These are phyloP conservation scores for Elsinoe necatrix DNA, from an alignment of 2,329 filamentous ascomycete genomes.

Conservation along the genomic window DNA sequence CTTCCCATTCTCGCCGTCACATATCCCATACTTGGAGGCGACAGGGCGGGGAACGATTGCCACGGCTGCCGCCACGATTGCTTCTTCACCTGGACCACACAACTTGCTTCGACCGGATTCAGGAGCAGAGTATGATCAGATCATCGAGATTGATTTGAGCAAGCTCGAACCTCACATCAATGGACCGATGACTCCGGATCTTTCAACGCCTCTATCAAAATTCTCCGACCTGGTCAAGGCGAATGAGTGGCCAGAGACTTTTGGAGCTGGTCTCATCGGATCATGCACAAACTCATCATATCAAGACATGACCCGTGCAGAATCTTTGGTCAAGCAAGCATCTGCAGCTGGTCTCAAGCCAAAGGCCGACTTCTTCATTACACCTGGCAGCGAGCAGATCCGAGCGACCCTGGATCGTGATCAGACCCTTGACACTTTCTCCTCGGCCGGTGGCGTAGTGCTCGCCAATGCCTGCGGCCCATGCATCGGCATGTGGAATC, in stretches of 20 bases:
- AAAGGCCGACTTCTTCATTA: conserved; percentile 87
- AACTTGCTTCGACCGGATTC: conserved; percentile 69
- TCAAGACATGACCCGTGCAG: conserved; percentile 91
- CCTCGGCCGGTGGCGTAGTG: conserved; percentile 75
- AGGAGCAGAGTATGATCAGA: conserved; percentile 86
- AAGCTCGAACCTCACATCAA: conserved; percentile 98
- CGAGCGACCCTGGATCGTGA: conserved; percentile 87
- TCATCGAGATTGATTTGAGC: conserved; percentile 91
- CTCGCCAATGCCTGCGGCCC: conserved; percentile 90
- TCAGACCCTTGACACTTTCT: conserved; percentile 76
- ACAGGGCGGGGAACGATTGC: conserved; percentile 71
- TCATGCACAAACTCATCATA: conserved; percentile 93
- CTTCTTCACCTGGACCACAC: conserved; percentile 47
- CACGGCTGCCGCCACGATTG: conserved; percentile 54
- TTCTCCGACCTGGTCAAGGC: conserved; percentile 89
- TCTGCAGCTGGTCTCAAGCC: conserved; percentile 82
- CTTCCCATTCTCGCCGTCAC: conserved; percentile 83
- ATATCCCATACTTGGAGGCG: conserved; percentile 75
- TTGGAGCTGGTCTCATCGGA: conserved; percentile 94
- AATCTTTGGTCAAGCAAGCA: conserved; percentile 87
- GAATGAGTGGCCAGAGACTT: conserved; percentile 91
- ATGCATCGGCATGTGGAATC: conserved; percentile 92
- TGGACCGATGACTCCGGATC: conserved; percentile 95
- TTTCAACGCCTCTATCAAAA: conserved; percentile 95
- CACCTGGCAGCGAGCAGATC: conserved; percentile 93